Evolutionary conservation across 192 early-diverging fungal genomes (phyloP).

Genomic region (Pilobolus umbonatus): DNA sequence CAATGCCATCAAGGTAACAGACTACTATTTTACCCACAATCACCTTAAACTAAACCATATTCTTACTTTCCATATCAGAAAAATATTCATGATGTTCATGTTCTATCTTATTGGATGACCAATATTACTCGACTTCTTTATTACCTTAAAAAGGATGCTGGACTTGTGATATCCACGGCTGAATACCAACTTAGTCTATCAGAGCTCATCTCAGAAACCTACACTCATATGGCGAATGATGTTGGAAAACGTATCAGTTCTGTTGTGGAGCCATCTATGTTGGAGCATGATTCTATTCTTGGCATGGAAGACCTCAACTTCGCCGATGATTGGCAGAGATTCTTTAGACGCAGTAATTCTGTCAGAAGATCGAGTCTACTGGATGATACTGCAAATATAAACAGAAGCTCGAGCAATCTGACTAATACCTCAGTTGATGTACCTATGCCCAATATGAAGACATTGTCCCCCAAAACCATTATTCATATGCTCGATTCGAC

Average conservation of each 20-base stretch:
- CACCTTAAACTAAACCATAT: neutral
- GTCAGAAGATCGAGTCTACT: slow-evolving; percentile 31
- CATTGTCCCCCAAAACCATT: slow-evolving; percentile 67
- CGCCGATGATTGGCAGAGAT: slow-evolving; percentile 52
- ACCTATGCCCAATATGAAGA: slow-evolving; percentile 5
- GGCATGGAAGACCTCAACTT: slow-evolving; percentile 55
- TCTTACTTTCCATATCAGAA: slow-evolving; percentile 7
- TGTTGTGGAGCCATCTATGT: slow-evolving; percentile 58
- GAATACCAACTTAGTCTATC: slow-evolving; percentile 73
- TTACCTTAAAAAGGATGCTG: slow-evolving; percentile 82
- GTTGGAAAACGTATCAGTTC: slow-evolving; percentile 59
- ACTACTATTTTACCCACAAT: neutral
- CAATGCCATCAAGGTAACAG: slow-evolving; percentile 42
- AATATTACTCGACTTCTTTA: slow-evolving; percentile 79
- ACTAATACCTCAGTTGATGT: neutral
- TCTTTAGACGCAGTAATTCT: slow-evolving; percentile 39
- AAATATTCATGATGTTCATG: slow-evolving; percentile 11
- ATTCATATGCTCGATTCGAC: slow-evolving; percentile 68
- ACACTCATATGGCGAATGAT: slow-evolving; percentile 56
- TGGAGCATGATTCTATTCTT: slow-evolving; percentile 68
- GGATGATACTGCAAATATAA: neutral
- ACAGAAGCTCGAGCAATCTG: slow-evolving; percentile 49
- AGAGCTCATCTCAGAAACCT: slow-evolving; percentile 73
- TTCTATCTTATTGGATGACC: slow-evolving; percentile 77
- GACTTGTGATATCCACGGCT: slow-evolving; percentile 60